A percentile compares a stretch with the other conserved stretches of the same genome.
These are phyloP conservation scores for Yamadazyma sp. DNA, from an alignment of 805 yeast genomes.

Conservation along the genomic window DNA sequence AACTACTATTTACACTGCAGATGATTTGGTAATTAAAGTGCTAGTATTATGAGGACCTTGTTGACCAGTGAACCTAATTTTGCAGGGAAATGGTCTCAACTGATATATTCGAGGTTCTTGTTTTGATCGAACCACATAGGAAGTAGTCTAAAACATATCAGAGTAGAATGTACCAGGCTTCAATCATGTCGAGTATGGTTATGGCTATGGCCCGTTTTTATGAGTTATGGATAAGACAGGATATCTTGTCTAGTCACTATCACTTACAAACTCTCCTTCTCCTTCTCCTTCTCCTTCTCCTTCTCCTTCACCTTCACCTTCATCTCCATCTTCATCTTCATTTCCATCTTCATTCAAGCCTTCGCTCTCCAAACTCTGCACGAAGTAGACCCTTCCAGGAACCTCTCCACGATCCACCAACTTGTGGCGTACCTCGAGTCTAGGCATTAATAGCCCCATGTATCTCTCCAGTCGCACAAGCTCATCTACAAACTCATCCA, in stretches of 20 bases:
- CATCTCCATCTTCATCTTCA: background rate
- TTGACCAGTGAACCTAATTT: too few relatives aligned
- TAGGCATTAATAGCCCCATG: constrained; percentile 72
- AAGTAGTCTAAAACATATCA: too few relatives aligned
- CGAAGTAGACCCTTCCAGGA: constrained; percentile 38
- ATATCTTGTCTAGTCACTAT: constrained; percentile 39
- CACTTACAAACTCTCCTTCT: constrained; percentile 31
- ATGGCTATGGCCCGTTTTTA: too few relatives aligned
- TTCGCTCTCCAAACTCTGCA: constrained; percentile 15
- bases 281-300: constrained; percentile 11
- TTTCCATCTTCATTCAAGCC: constrained; percentile 9
- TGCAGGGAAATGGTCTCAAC: too few relatives aligned
- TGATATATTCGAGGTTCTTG: too few relatives aligned
- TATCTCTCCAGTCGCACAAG: constrained; percentile 58
- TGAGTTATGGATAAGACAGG: too few relatives aligned
- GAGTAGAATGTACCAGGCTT: too few relatives aligned
- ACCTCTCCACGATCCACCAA: constrained; percentile 45
- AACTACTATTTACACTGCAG: too few relatives aligned
- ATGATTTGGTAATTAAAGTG: too few relatives aligned
- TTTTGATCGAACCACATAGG: too few relatives aligned
- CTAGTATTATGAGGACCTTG: too few relatives aligned
- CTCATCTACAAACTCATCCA: constrained; percentile 76
- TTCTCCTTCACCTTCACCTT: background rate
- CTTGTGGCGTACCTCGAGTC: constrained; percentile 44
- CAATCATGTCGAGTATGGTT: too few relatives aligned